These are phyloP conservation scores for Zymoseptoria passerinii DNA, from an alignment of 2,329 filamentous ascomycete genomes.

Conservation along the genomic window DNA sequence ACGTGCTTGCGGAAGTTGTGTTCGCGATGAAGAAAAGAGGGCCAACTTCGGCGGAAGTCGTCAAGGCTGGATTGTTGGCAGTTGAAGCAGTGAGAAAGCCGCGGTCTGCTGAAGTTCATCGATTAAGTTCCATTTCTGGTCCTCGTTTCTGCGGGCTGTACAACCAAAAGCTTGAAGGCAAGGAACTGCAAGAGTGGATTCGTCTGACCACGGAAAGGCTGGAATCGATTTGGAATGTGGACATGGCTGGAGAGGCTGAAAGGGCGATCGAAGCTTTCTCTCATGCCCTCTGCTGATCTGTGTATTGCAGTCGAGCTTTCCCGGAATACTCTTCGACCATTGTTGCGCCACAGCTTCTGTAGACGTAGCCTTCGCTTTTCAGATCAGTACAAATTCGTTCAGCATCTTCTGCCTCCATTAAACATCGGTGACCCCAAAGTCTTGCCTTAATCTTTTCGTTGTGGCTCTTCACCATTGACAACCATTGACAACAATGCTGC, in stretches of 20 bases:
- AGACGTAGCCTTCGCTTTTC: neutral
- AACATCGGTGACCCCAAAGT: neutral
- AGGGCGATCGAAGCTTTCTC: constrained; percentile 8
- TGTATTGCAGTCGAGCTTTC: neutral
- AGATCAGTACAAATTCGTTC: no score
- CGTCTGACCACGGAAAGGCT: constrained; percentile 12
- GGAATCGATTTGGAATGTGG: constrained; percentile 20
- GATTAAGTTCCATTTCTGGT: constrained; percentile 13
- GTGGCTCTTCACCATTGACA: neutral
- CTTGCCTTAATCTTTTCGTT: neutral
- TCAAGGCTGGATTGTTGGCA: constrained; percentile 16
- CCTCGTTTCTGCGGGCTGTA: constrained; percentile 12
- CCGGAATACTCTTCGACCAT: no score
- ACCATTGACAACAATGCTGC: neutral
- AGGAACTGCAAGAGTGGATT: constrained; percentile 15
- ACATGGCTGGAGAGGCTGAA: constrained; percentile 17
- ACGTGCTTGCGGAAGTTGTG: constrained; percentile 28
- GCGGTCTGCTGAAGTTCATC: constrained; percentile 12
- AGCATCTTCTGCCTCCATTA: neutral
- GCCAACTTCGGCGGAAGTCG: neutral
- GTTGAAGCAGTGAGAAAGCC: constrained; percentile 15
- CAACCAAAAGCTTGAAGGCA: constrained; percentile 10
- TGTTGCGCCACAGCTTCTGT: neutral
- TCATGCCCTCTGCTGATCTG: neutral
- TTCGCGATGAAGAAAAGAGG: neutral